phyloP scores from a whole-genome alignment of 164 flowering plant genomes.

The Umbilicus rupestris region DNA sequence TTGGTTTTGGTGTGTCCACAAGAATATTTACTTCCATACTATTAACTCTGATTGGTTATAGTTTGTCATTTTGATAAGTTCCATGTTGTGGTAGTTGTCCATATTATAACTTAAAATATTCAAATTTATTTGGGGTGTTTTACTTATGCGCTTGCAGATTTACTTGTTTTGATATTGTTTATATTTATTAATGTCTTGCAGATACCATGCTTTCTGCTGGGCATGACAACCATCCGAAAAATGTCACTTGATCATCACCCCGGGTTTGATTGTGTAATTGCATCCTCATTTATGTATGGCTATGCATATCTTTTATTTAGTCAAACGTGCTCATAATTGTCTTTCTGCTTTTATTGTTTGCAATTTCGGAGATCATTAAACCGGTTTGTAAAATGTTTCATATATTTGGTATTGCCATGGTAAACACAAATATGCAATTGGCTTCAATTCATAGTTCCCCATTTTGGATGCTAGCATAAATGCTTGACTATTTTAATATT shows the following conservation, averaged over 20 bases:
- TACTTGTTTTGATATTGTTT: not conserved
- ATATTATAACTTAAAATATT: not conserved
- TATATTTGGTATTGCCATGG: not conserved
- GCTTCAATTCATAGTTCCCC: not conserved
- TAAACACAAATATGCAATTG: not conserved
- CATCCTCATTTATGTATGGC: constrained; percentile 5
- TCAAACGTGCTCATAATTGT: not conserved
- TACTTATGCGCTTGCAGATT: not conserved
- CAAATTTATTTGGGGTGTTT: not conserved
- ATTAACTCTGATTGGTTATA: not conserved
- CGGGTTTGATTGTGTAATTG: constrained; percentile 85
- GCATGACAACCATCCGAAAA: constrained; percentile 60
- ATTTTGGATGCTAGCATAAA: not conserved
- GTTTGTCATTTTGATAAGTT: not conserved
- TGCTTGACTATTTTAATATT: not conserved
- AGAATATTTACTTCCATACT: not conserved
- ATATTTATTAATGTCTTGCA: constrained; percentile 19
- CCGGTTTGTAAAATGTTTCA: not conserved
- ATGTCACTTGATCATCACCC: constrained; percentile 77
- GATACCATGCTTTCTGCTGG: constrained; percentile 75
- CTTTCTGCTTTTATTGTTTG: not conserved
- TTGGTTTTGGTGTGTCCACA: not conserved
- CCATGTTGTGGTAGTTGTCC: not conserved
- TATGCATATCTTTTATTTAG: not conserved
- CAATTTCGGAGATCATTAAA: not conserved